Conservation (phyloP, 331 rosid genomes). For the Malus hybrid region DNA sequence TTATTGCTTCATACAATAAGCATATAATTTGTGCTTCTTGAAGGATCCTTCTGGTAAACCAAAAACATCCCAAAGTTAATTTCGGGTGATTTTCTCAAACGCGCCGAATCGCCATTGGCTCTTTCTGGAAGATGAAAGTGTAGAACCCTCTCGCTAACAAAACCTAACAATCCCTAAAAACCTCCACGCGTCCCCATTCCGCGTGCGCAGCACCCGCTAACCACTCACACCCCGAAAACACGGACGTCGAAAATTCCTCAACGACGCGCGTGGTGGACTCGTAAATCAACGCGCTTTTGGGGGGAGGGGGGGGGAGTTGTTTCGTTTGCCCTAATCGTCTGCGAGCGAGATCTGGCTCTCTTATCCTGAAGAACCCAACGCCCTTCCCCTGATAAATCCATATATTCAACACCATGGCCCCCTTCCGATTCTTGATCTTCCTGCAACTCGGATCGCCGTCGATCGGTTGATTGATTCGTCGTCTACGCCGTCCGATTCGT, state of each 20-base stretch:
- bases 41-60: no score
- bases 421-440: slow-evolving; percentile 21
- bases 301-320: neutral
- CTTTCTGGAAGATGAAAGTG: slow-evolving; percentile 14
- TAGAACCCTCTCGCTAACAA: neutral
- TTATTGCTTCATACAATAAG: no score
- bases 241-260: slow-evolving; percentile 6
- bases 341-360: slow-evolving; percentile 60
- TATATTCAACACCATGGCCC: slow-evolving; percentile 51
- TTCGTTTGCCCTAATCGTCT: slow-evolving; percentile 70
- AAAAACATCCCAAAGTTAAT: no score
- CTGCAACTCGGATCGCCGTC: slow-evolving; percentile 37
- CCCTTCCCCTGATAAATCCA: slow-evolving; percentile 43
- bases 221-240: neutral
- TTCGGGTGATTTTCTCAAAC: no score
- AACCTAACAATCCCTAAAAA: neutral
- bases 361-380: slow-evolving; percentile 50
- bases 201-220: slow-evolving; percentile 1
- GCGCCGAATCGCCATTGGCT: no score
- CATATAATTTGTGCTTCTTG: no score
- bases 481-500: neutral
- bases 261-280: slow-evolving; percentile 33
- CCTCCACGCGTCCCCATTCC: neutral
- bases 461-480: slow-evolving; percentile 25
- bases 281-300: slow-evolving; percentile 37